Base-by-base conservation (phyloP, 139 green algal species). In the Mychonastes homosphaera region DNA sequence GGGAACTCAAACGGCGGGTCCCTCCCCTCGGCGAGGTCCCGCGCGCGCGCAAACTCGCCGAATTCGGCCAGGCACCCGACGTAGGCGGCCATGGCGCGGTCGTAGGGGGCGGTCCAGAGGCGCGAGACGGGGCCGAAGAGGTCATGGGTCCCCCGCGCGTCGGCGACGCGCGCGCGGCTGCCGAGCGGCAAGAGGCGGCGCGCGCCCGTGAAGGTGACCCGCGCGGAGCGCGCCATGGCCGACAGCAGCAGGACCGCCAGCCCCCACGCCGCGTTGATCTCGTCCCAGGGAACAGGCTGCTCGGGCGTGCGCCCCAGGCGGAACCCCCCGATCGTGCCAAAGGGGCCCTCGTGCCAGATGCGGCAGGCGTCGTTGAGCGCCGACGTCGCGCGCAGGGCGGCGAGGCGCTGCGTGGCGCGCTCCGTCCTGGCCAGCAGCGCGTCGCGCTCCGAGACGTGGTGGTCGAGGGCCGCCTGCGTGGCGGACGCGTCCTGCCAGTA, bases 211-310 rank as follows among this genome's bases (percentile, higher is more conserved):
- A 83, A 77, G 41, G 56, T 71, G 40, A 83, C 28, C 40, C 68
- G 62, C 62, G 76, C 87, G 24, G 67, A 58, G 71, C 88, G 78
- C 24, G 91, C 86, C 79, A 98, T 87, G 34, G 86, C 95, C 71
- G 88, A 69, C 62, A 98, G 79, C 69, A 98, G 79, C 56, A 95
- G 72, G 46, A 91, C 84, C 3, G 87, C 84, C 67, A 95, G 85
- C 5, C 91, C 91, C 87, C 85, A 96, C 16, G 86, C 91, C 10
- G 87, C 88, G 74, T 98, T 98, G 71, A 97, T 93, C 64, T 98
- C 91, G 30, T 95, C 86, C 91, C 91, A 98, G 56, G 89, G 81
- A 56, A 98, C 91, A 7, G 66, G 62, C 35, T 67, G 51, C 35
- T 82, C 62, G 30, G 79, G 43, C 1, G 79, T 94, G 40, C 79